phyloP scores from a whole-genome alignment of 345 rosid species.

The Raphanus sativus region DNA sequence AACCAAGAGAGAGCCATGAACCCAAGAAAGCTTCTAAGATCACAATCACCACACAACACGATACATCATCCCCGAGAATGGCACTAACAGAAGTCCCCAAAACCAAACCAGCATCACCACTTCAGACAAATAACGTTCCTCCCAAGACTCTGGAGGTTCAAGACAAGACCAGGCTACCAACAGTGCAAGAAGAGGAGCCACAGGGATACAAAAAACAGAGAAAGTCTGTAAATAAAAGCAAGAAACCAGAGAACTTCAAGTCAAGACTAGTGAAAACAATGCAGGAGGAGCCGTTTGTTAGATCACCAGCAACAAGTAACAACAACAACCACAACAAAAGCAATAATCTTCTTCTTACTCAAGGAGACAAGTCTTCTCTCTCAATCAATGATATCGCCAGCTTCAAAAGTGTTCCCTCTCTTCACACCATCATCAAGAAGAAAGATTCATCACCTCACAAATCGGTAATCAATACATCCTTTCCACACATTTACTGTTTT shows the following conservation, averaged over 20 bases:
- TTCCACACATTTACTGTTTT: neutral
- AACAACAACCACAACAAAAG: neutral
- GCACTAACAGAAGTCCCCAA: conserved; percentile 43
- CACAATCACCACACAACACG: conserved; percentile 32
- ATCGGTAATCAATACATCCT: conserved; percentile 36
- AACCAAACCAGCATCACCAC: conserved; percentile 32
- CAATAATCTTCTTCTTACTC: conserved; percentile 6
- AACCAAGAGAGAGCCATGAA: conserved; percentile 45
- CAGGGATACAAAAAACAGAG: conserved; percentile 23
- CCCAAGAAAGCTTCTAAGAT: conserved; percentile 52
- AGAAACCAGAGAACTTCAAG: conserved; percentile 38
- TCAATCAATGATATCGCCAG: conserved; percentile 46
- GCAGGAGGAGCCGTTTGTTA: conserved; percentile 67
- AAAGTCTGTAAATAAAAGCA: conserved; percentile 40
- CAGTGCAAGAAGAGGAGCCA: conserved; percentile 31
- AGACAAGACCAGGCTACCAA: conserved; percentile 28
- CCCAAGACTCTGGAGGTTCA: conserved; percentile 23
- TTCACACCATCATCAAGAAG: conserved; percentile 78
- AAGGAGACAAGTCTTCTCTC: conserved; percentile 53
- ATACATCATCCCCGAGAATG: conserved; percentile 56
- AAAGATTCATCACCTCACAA: conserved; percentile 46
- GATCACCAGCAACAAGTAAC: conserved; percentile 35
- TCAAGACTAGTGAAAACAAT: conserved; percentile 49
- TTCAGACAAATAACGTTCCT: conserved; percentile 10
- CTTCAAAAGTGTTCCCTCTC: conserved; percentile 48